phyloP scores from a whole-genome alignment of 345 rosid species.

The Odontarrhena argentea region DNA sequence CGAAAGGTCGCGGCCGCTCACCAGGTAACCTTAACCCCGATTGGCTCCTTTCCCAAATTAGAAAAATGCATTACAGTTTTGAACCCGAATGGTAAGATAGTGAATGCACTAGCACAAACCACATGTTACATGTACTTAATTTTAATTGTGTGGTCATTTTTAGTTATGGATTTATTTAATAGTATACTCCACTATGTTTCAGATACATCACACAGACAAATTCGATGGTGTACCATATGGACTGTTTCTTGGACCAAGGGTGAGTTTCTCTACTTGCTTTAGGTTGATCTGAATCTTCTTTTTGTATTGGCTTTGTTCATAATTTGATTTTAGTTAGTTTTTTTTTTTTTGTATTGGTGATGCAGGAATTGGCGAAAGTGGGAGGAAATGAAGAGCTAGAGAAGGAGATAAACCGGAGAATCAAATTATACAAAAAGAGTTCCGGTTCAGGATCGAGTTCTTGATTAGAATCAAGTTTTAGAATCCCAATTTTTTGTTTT shows the following conservation, averaged over 20 bases:
- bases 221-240: conserved; percentile 92
- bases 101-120: no score
- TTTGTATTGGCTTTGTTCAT: not conserved
- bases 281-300: not conserved
- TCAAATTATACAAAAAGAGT: conserved; percentile 46
- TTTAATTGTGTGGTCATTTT: not conserved
- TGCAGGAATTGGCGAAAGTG: conserved; percentile 74
- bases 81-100: no score
- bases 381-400: conserved; percentile 83
- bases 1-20: conserved; percentile 89
- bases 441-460: conserved; percentile 30
- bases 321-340: no score
- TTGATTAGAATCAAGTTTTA: conserved; percentile 22
- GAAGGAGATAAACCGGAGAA: conserved; percentile 67
- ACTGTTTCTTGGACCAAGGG: conserved; percentile 88
- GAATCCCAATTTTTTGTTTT: not conserved
- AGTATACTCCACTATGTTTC: conserved; percentile 27
- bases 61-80: no score
- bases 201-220: conserved; percentile 89
- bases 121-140: no score
- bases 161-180: not conserved
- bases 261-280: conserved; percentile 10
- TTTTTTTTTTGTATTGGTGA: no score
- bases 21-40: conserved; percentile 46
- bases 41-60: conserved; percentile 17